Base-by-base conservation (phyloP, 768 basidiomycete genomes). In the Vararia minispora region DNA sequence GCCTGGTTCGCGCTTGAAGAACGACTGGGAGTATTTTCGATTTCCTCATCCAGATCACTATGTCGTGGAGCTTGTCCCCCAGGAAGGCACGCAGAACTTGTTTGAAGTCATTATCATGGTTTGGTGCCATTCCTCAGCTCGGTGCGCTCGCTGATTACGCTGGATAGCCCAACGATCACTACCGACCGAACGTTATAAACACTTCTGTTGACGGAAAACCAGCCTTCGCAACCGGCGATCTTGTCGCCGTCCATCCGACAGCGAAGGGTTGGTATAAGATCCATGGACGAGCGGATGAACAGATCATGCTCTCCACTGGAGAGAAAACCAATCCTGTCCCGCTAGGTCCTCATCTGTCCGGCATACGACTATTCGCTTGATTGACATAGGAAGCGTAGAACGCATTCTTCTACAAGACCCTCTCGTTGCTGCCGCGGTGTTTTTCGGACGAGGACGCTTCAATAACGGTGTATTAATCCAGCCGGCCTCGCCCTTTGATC, bases 251-350 rank as follows among this genome's bases (percentile, higher is more conserved):
- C 7, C 42, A 39, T 28, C 42, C 43, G 4, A 13, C 14, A 3
- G 30, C 31, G 12, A 28, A 18, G 26, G 16, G 29, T 11, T 30
- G 13, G 33, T 39, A 18, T 28, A 59, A 48, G 36, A 48, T 72
- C 26, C 42, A 37, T 26, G 66, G 65, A 6, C 46, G 65, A 7
- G 45, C 43, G 12, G 66, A 70, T 39, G 68, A 70, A 37, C 66
- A 66, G 40, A 65, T 69, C 37, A 59, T 66, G 47, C 58, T 64
- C 23, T 58, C 56, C 2, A 66, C 55, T 13, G 65, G 65, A 8
- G 64, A 67, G 47, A 64, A 65, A n/a, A 64, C 60, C 5, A 65
- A 63, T 40, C 63, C 63, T 2, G 57, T 48, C 1, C 63, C 63
- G 2, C 39, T 65, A 18, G 59, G 61, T 59, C 20, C 10, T 11